Evolutionary conservation across 768 basidiomycete genomes (phyloP), one percentile per base, ranked within the genome.

Genomic region (Trichaptum fuscoviolaceum): DNA sequence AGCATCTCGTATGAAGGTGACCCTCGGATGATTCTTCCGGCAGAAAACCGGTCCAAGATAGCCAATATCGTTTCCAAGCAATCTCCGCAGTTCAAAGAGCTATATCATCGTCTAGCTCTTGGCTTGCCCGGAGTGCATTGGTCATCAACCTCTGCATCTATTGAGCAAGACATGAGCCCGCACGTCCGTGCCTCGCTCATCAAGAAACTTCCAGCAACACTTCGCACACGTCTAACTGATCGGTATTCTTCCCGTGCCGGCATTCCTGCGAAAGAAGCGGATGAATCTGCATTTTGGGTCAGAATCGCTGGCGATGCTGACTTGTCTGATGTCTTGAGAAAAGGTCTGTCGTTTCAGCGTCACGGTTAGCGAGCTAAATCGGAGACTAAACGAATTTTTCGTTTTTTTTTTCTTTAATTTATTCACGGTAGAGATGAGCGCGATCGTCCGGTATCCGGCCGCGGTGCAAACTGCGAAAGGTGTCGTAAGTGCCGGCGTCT

Each of bases 41-140:
- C 89, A 0, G 97, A 99, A 83, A 97, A 99, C 78, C 89, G 95
- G 30, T 82, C 86, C 68, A 99, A 99, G 79, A 90, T 99, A n/a
- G 80, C 80, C 61, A 99, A 98, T 77, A 98, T 99, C 71, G 96
- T 99, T 57, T 80, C 82, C 65, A 87, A 87, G 63, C 93, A 97
- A 78, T 81, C 83, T 20, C 83, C 83, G 20, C 93, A 95, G 75
- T 99, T 99, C 78, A 85, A 86, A 66, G 91, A 92, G 73, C 79
- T 99, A 66, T 99, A 99, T 80, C 87, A 88, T 74, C 84, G 88
- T 27, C 80, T 93, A 17, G 90, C 89, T 2, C 84, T 86, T 27
- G 92, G 89, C 0, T 77, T 95, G 1, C 93, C 93, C 17, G 92
- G 93, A 23, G 89, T 93, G 18, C 83, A 87, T 73, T 94, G 92